Evolutionary conservation across 352 stramenopile genomes (phyloP).

Genomic region (Phytophthora pluvialis): DNA sequence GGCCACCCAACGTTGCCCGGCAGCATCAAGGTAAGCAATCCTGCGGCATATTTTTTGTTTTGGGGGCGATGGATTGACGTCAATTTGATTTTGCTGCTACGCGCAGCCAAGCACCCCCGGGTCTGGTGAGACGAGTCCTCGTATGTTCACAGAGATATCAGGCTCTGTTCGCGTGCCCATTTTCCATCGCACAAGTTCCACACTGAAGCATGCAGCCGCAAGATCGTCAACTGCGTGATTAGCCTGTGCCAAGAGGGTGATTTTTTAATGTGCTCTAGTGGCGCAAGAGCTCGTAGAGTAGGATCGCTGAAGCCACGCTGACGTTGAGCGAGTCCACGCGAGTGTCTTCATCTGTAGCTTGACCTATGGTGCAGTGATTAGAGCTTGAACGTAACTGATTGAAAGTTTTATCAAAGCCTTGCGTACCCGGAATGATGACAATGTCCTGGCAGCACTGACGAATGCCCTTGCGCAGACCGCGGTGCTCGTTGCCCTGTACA

Average conservation of each 20-base stretch:
- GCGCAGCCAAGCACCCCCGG: conserved; percentile 2
- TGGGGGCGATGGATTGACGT: conserved; percentile 12
- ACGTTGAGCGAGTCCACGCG: conserved; percentile 86
- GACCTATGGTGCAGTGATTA: conserved; percentile 30
- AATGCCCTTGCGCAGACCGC: conserved; percentile 75
- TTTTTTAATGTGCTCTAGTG: conserved; percentile 39
- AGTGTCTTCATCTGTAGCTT: conserved; percentile 64
- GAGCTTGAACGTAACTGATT: conserved; percentile 4
- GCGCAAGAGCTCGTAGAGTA: conserved; percentile 82
- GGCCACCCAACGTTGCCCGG: conserved; percentile 39
- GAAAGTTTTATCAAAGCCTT: conserved; percentile 2
- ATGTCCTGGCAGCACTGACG: conserved; percentile 77
- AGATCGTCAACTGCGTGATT: conserved; percentile 16
- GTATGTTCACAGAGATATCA: conserved; percentile 50
- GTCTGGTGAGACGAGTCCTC: conserved; percentile 12
- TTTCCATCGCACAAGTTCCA: conserved; percentile 55
- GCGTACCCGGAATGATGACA: conserved; percentile 69
- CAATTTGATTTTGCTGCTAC: conserved; percentile 9
- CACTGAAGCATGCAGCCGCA: conserved; percentile 26
- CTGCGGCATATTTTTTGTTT: neutral
- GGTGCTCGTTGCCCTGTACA: conserved; percentile 76
- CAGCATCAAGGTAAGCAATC: conserved; percentile 32
- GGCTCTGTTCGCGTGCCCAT: conserved; percentile 35
- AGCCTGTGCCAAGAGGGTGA: neutral
- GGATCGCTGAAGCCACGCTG: conserved; percentile 75